Conservation (phyloP, 805 yeast species). For the Tetrapisispora nanseiensis region DNA sequence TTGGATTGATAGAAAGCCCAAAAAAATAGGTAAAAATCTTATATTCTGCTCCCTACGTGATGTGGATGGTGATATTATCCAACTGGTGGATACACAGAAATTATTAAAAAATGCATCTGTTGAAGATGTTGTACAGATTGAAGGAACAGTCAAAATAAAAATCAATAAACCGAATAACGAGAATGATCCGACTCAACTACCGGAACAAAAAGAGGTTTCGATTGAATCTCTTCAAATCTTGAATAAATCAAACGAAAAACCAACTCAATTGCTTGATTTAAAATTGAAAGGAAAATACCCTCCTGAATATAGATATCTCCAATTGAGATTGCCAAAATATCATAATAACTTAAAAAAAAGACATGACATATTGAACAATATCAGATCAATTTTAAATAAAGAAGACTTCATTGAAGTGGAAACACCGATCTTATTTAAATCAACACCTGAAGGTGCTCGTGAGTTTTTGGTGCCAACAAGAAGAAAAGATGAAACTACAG, state of each 20-base stretch:
- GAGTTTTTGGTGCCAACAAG: slow-evolving; percentile 94
- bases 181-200: slow-evolving; percentile 13
- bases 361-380: slow-evolving; percentile 41
- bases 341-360: slow-evolving; percentile 50
- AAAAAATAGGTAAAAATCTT: slow-evolving; percentile 51
- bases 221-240: slow-evolving; percentile 44
- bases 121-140: slow-evolving; percentile 66
- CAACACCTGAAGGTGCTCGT: slow-evolving; percentile 97
- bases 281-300: slow-evolving; percentile 51
- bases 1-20: slow-evolving; percentile 72
- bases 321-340: slow-evolving; percentile 50
- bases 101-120: slow-evolving; percentile 42
- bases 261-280: slow-evolving; percentile 57
- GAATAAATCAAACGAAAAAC: slow-evolving; percentile 53
- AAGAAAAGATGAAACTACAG: slow-evolving; percentile 27
- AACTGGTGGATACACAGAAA: slow-evolving; percentile 38
- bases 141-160: slow-evolving; percentile 39
- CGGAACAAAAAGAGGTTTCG: slow-evolving; percentile 46
- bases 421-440: slow-evolving; percentile 85
- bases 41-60: slow-evolving; percentile 74
- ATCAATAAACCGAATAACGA: slow-evolving; percentile 8
- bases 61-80: slow-evolving; percentile 53
- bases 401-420: slow-evolving; percentile 69
- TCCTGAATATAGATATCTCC: slow-evolving; percentile 71
- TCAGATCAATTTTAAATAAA: slow-evolving; percentile 35